A percentile compares a stretch with the other conserved stretches of the same genome.
These are phyloP conservation scores for Sclerotinia glacialis DNA, from an alignment of 2,329 filamentous ascomycete genomes.

Conservation along the genomic window DNA sequence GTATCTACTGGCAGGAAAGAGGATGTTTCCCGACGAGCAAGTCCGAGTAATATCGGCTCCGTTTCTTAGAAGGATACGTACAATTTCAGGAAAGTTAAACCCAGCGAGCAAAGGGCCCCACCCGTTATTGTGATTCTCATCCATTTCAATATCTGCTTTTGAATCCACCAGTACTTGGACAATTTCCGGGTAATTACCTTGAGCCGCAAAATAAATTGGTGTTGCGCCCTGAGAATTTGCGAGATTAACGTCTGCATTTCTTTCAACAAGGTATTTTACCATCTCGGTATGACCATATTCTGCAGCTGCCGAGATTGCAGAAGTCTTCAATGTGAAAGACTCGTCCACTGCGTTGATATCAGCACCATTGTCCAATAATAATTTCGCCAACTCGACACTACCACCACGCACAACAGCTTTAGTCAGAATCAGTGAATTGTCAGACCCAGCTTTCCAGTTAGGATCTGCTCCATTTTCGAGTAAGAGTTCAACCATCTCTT, in stretches of 20 bases:
- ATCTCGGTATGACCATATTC: background rate
- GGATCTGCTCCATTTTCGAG: background rate
- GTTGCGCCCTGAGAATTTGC: rapidly evolving
- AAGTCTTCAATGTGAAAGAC: background rate
- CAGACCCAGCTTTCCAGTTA: background rate
- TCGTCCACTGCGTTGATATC: background rate
- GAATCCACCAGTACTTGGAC: background rate
- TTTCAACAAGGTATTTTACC: background rate
- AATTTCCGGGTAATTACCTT: background rate
- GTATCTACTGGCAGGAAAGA: background rate
- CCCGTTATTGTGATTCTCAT: background rate
- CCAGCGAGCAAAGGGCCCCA: background rate
- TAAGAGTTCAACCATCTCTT: background rate
- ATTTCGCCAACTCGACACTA: background rate
- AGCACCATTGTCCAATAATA: too few species aligned
- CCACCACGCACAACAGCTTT: background rate
- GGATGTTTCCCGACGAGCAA: background rate
- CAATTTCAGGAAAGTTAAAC: background rate
- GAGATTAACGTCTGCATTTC: background rate
- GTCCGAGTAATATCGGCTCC: background rate
- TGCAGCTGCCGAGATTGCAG: background rate
- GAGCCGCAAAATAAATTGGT: background rate
- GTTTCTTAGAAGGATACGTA: background rate
- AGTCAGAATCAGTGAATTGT: background rate
- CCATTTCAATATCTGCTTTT: background rate